Evolutionary conservation across 2,329 filamentous ascomycete species (phyloP).

Genomic region (Coniochaeta sp.): DNA sequence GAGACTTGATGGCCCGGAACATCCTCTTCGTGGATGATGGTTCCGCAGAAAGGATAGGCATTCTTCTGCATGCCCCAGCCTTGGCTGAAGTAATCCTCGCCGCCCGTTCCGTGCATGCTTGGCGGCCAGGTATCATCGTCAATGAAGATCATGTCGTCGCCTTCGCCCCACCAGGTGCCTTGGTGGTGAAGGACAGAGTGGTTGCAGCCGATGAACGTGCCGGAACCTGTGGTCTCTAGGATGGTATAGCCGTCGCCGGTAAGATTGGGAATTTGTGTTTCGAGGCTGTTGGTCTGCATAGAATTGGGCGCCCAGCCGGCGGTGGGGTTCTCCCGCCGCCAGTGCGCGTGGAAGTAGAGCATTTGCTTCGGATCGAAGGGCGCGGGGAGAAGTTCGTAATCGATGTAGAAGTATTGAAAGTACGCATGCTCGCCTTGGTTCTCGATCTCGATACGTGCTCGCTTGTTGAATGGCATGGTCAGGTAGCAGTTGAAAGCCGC

Average conservation of each 20-base stretch:
- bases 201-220: slow-evolving; percentile 23
- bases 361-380: slow-evolving; percentile 17
- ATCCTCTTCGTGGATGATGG: slow-evolving; percentile 24
- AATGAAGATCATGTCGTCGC: slow-evolving; percentile 26
- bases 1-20: slow-evolving; percentile 21
- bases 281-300: slow-evolving; percentile 23
- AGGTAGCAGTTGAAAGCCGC: slow-evolving; percentile 25
- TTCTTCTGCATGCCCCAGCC: slow-evolving; percentile 29
- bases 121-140: slow-evolving; percentile 26
- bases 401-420: slow-evolving; percentile 26
- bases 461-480: slow-evolving; percentile 24
- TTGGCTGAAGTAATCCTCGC: slow-evolving; percentile 24
- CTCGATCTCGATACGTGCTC: slow-evolving; percentile 24
- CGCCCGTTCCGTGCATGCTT: slow-evolving; percentile 23
- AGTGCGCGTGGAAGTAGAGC: slow-evolving; percentile 25
- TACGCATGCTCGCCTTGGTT: slow-evolving; percentile 24
- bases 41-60: slow-evolving; percentile 22
- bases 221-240: slow-evolving; percentile 21
- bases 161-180: slow-evolving; percentile 26
- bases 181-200: slow-evolving; percentile 23
- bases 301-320: slow-evolving; percentile 21
- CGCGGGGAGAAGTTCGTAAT: slow-evolving; percentile 21
- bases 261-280: slow-evolving; percentile 23
- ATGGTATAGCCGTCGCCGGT: slow-evolving; percentile 21
- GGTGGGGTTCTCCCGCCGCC: slow-evolving; percentile 23